Evolutionary conservation across 2,329 filamentous ascomycete species (phyloP).

Genomic region (Saccharata proteae): DNA sequence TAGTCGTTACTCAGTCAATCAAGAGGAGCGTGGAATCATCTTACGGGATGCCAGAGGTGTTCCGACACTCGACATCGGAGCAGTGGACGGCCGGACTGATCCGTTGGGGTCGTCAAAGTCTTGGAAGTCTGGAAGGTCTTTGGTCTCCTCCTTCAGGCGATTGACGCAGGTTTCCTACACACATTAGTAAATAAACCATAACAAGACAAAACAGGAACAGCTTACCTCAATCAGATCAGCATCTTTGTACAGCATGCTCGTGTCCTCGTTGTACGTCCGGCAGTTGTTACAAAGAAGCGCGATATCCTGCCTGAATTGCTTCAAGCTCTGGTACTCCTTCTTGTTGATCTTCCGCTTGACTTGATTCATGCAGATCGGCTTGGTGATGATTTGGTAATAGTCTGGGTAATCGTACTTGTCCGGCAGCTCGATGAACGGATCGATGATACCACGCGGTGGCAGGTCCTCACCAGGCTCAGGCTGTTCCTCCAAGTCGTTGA

Average conservation of each 20-base stretch:
- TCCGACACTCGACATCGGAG: constrained; percentile 41
- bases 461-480: constrained; percentile 31
- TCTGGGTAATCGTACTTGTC: constrained; percentile 83
- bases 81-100: constrained; percentile 38
- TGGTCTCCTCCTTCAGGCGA: constrained; percentile 42
- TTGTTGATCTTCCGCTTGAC: constrained; percentile 94
- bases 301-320: constrained; percentile 73
- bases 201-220: constrained; percentile 11
- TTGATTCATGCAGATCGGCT: constrained; percentile 90
- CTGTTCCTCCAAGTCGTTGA: constrained; percentile 72
- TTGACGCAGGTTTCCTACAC: constrained; percentile 37
- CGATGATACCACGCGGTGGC: constrained; percentile 70
- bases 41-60: constrained; percentile 44
- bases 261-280: constrained; percentile 92
- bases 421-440: constrained; percentile 84
- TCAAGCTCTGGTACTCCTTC: constrained; percentile 75
- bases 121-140: constrained; percentile 43
- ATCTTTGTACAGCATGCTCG: constrained; percentile 82
- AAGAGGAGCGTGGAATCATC: neutral
- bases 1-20: neutral
- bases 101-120: constrained; percentile 43
- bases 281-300: constrained; percentile 80
- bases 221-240: constrained; percentile 85
- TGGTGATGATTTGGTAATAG: constrained; percentile 87
- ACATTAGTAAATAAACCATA: neutral